These are phyloP conservation scores for Dichotomocladium elegans DNA, from an alignment of 371 early-diverging fungal genomes.

Conservation along the genomic window DNA sequence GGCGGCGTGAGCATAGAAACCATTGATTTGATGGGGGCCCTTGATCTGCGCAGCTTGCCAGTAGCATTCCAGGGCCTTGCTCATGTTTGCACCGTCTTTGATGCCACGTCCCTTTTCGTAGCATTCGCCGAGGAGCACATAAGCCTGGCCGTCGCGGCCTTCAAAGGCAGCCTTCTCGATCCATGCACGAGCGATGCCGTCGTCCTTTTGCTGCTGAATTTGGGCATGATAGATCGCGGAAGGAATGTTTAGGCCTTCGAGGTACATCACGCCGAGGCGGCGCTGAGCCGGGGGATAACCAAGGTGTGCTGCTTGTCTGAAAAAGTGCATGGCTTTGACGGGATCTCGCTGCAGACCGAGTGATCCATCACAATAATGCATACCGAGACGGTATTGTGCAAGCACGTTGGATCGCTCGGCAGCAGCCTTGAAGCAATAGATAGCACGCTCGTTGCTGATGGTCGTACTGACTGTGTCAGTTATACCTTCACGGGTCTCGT, in stretches of 20 bases:
- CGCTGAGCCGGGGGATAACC: slow-evolving; percentile 42
- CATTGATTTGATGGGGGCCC: slow-evolving; percentile 34
- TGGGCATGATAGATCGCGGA: neutral
- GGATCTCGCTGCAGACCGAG: slow-evolving; percentile 25
- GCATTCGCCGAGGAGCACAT: slow-evolving; percentile 66
- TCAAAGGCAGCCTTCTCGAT: slow-evolving; percentile 60
- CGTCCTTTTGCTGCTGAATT: slow-evolving; percentile 22
- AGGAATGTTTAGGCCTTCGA: slow-evolving; percentile 24
- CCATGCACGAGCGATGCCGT: slow-evolving; percentile 56
- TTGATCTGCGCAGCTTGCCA: slow-evolving; percentile 47
- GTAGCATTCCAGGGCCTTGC: slow-evolving; percentile 62
- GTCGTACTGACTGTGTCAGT: no score
- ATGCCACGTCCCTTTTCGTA: slow-evolving; percentile 73
- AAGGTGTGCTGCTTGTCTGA: slow-evolving; percentile 27
- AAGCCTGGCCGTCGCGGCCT: slow-evolving; percentile 55
- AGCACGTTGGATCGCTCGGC: slow-evolving; percentile 20
- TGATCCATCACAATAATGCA: slow-evolving; percentile 29
- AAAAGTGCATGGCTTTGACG: slow-evolving; percentile 24
- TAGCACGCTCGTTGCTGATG: slow-evolving; percentile 21
- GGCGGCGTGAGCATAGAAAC: slow-evolving; percentile 37
- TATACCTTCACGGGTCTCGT: slow-evolving; percentile 35
- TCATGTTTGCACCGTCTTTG: slow-evolving; percentile 27
- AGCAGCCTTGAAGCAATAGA: slow-evolving; percentile 28
- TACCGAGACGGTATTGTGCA: slow-evolving; percentile 36
- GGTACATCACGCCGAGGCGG: slow-evolving; percentile 38